Evolutionary conservation across 2,329 filamentous ascomycete species (phyloP).

Genomic region (Aspergillus sp.): DNA sequence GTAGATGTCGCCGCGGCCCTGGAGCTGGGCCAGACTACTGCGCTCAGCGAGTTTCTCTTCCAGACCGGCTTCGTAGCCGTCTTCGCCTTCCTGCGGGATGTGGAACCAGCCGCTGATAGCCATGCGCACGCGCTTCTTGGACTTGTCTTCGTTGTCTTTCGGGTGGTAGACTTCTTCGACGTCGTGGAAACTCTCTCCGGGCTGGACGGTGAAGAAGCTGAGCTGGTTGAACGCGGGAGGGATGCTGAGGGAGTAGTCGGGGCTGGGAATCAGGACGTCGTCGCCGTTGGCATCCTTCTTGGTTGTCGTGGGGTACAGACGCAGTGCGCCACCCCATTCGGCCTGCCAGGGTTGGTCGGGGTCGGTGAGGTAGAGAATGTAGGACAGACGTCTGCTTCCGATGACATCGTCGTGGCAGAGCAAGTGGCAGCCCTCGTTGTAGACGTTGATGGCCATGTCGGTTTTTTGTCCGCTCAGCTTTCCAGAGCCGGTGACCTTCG

Average conservation of each 20-base stretch:
- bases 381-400: constrained; percentile 91
- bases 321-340: constrained; percentile 88
- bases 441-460: constrained; percentile 99
- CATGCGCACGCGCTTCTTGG: constrained; percentile 74
- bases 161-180: constrained; percentile 94
- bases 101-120: constrained; percentile 99
- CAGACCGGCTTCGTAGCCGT: constrained; percentile 82
- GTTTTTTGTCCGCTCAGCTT: constrained; percentile 90
- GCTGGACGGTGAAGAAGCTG: constrained; percentile 96
- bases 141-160: constrained; percentile 59
- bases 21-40: constrained; percentile 88
- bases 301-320: constrained; percentile 75
- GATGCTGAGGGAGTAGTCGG: constrained; percentile 78
- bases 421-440: constrained; percentile 92
- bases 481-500: constrained; percentile 80
- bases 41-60: constrained; percentile 87
- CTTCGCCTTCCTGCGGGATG: constrained; percentile 91
- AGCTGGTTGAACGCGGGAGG: constrained; percentile 97
- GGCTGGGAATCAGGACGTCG: constrained; percentile 74
- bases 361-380: constrained; percentile 93
- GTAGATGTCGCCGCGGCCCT: constrained; percentile 87
- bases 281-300: constrained; percentile 69
- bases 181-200: constrained; percentile 98
- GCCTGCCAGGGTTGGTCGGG: constrained; percentile 87
- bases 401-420: constrained; percentile 99